A percentile compares a stretch with the other conserved stretches of the same genome.
These are phyloP conservation scores for Astragalus membranaceus DNA, from an alignment of 306 rosid genomes.

Conservation along the genomic window DNA sequence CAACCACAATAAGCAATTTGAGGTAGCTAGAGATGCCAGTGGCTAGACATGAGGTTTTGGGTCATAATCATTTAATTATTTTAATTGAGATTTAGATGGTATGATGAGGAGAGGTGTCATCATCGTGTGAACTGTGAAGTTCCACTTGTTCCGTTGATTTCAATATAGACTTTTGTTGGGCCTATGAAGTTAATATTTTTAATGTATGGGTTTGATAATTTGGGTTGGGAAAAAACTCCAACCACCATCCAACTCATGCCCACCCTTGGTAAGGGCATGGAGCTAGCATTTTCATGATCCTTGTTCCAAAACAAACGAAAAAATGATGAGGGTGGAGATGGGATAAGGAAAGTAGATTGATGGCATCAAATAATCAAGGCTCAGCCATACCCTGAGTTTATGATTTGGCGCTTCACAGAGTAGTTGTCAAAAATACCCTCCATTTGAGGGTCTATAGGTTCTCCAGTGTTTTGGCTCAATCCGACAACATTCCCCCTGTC, in stretches of 20 bases:
- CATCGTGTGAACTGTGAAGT: background rate
- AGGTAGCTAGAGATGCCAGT: too few relatives aligned
- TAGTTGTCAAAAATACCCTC: slow-evolving; percentile 98
- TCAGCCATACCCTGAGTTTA: slow-evolving; percentile 75
- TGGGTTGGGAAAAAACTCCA: background rate
- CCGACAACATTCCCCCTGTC: slow-evolving; percentile 80
- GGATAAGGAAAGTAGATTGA: background rate
- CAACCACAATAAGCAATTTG: too few relatives aligned
- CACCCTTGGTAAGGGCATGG: background rate
- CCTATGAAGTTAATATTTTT: background rate
- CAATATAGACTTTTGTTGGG: background rate
- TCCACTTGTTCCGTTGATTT: background rate
- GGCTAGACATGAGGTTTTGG: too few relatives aligned
- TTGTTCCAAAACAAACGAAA: background rate
- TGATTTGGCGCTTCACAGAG: slow-evolving; percentile 88
- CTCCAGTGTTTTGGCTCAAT: slow-evolving; percentile 79
- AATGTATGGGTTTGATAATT: background rate
- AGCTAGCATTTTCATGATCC: background rate
- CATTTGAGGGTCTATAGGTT: slow-evolving; percentile 83
- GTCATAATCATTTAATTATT: background rate
- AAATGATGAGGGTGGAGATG: background rate
- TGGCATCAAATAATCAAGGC: background rate
- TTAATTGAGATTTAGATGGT: background rate
- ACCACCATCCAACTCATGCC: background rate
- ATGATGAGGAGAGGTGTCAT: background rate